Evolutionary conservation across 2,329 filamentous ascomycete species (phyloP), one percentile per base, ranked within the genome.

Genomic region (Exophiala sp.): DNA sequence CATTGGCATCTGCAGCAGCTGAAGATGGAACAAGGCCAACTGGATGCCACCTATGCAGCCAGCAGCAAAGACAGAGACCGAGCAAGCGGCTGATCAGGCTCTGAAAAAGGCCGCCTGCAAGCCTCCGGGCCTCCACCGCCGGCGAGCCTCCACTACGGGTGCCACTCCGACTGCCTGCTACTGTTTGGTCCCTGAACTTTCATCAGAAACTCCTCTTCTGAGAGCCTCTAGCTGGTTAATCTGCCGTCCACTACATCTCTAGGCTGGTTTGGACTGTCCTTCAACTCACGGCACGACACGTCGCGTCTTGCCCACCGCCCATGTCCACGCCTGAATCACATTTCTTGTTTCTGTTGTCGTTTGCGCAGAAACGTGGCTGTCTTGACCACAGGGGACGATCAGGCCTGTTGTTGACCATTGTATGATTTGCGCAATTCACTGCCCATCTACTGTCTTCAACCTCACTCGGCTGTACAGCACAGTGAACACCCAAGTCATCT

Each of bases 201-300:
- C 3, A 3, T 21, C 19, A 5, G 7, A 8, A 19, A 8, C 7
- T 13, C 29, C 11, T 7, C 7, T 7, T 32, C 29, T n/a, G 11
- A 32, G 29, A 32, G 7, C 29, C 7, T 32, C 11, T 32, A 32
- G 29, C 29, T 32, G 29, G 7, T 32, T 13, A 3, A 7, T 32
- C 29, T 32, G 29, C 11, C 11, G 19, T n/a, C 32, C 5, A 35
- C 32, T 35, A 35, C 11, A 6, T 35, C 9, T 35, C 7, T 38
- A 13, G 21, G 38, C 2, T 1, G 38, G 13, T 41, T 14, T 6
- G 22, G 16, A 14, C 18, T 14, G 40, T 22, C 40, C 24, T 32
- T 43, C 40, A 43, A 52, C 49, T 56, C 49, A 52, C 49, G 49
- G 43, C 53, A 30, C 49, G 49, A 52, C 53, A 56, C 53, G 49